Evolutionary conservation across 2,329 filamentous ascomycete genomes (phyloP), one percentile per base, ranked within the genome.

Genomic region (Phoma sp.): DNA sequence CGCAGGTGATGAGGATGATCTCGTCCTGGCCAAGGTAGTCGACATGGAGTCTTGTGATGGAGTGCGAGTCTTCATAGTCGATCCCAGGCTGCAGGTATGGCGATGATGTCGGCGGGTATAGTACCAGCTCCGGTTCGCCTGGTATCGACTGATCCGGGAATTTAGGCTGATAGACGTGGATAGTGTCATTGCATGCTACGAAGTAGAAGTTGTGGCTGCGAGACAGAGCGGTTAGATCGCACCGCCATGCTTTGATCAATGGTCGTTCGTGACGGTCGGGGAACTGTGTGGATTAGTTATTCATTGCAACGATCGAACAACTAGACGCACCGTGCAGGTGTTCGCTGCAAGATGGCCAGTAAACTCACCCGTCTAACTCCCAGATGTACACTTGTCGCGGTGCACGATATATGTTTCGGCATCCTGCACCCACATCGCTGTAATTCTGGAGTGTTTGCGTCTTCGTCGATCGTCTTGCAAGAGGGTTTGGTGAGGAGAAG

Each of bases 1-100:
- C 65, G 78, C 87, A 67, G 70, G 77, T 60, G 72, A 86, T 72
- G 72, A 86, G 72, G 19, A 82, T 52, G 24, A 81, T 70, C 57
- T 82, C 81, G 25, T 79, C 76, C 21, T 68, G 72, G n/a, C 78
- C 79, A 9, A 82, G 70, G 43, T 70, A 75, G 40, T 78, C 76
- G 13, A 80, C 71, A 31, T 78, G 64, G 4, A 82, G 51, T 35
- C 76, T 71, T 54, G 78, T 82, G 54, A 82, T 78, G 1, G 73
- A 73, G 60, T 81, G 78, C 22, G 79, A 75, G 39, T 74, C 60
- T 1, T 65, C 56, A 6, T 54, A 56, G 57, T 79, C 76, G 8
- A 80, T 68, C 0, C 60, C 59, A 19, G 40, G 53, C 27, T 45
- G n/a, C 62, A 67, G 57, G 35, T 50, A 31, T 65, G 69, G 64